Conservation (phyloP, 768 basidiomycete species). For the Boletales sp. region DNA sequence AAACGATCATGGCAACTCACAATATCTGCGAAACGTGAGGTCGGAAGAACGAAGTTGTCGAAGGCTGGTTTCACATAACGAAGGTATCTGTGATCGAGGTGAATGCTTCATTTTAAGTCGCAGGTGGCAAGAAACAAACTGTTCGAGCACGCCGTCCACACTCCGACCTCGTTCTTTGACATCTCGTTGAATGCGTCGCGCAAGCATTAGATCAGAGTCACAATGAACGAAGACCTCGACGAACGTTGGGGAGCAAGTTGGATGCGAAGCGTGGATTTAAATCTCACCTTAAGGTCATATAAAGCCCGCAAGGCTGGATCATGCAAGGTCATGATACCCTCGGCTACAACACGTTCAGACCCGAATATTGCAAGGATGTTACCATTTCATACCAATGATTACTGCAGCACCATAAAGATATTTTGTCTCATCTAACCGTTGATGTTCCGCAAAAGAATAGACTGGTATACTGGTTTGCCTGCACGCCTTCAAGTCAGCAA, state of each 20-base stretch:
- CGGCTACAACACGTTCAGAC: slow-evolving; percentile 44
- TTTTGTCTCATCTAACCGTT: slow-evolving; percentile 71
- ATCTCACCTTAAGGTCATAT: slow-evolving; percentile 86
- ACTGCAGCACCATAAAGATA: slow-evolving; percentile 93
- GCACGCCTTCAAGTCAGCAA: slow-evolving; percentile 81
- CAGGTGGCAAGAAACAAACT: slow-evolving; percentile 43
- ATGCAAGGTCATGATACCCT: slow-evolving; percentile 89
- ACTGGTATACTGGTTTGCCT: slow-evolving; percentile 86
- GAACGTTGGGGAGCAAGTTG: background rate
- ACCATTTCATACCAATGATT: slow-evolving; percentile 62
- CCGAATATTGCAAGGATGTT: background rate
- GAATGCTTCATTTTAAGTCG: background rate
- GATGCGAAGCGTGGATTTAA: background rate
- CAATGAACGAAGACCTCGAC: slow-evolving; percentile 82
- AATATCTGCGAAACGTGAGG: slow-evolving; percentile 85
- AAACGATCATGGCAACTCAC: slow-evolving; percentile 36
- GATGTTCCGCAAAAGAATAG: slow-evolving; percentile 92
- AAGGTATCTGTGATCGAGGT: slow-evolving; percentile 60
- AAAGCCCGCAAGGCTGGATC: slow-evolving; percentile 74
- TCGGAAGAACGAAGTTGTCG: slow-evolving; percentile 91
- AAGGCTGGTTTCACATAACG: slow-evolving; percentile 94
- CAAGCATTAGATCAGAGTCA: slow-evolving; percentile 96
- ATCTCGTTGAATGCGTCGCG: slow-evolving; percentile 85
- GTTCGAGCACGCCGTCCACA: slow-evolving; percentile 85
- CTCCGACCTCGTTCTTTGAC: slow-evolving; percentile 82